A percentile compares a stretch with the other conserved stretches of the same genome.
Evolutionary conservation across 495 filamentous ascomycete genomes (phyloP).

Genomic region (Penicillium waksmanii): DNA sequence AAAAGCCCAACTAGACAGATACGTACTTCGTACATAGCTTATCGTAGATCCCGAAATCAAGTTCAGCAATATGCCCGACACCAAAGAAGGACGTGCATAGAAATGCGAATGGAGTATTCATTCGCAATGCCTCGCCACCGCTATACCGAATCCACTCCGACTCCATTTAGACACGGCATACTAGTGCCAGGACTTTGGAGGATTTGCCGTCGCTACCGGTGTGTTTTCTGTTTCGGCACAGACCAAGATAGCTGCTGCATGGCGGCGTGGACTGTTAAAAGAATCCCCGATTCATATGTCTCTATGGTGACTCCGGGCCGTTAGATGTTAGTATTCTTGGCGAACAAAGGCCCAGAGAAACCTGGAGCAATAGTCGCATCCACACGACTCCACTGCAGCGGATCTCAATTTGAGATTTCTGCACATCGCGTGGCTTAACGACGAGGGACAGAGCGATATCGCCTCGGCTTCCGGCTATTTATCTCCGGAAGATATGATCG

Average conservation of each 20-base stretch:
- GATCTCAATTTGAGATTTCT: slow-evolving; percentile 28
- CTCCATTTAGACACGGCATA: slow-evolving; percentile 2
- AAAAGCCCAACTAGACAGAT: not conserved
- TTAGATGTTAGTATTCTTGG: slow-evolving; percentile 18
- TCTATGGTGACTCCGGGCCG: not conserved
- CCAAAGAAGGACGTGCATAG: slow-evolving; percentile 4
- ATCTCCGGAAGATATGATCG: slow-evolving; percentile 15
- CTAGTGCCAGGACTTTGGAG: slow-evolving; percentile 2
- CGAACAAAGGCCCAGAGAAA: slow-evolving; percentile 17
- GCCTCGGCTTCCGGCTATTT: slow-evolving; percentile 17
- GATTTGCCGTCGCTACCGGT: not conserved
- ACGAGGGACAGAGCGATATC: not conserved
- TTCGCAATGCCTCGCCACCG: slow-evolving; percentile 1
- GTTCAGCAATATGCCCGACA: not conserved
- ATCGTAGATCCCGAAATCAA: not conserved
- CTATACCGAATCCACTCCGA: slow-evolving; percentile 2
- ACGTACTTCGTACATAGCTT: not conserved
- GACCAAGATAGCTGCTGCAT: slow-evolving; percentile 2
- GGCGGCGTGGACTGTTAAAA: not conserved
- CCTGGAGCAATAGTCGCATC: slow-evolving; percentile 28
- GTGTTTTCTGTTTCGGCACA: slow-evolving; percentile 1
- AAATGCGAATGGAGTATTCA: not conserved
- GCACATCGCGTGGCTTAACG: slow-evolving; percentile 17
- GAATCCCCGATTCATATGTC: not conserved
- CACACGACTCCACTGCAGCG: slow-evolving; percentile 24